These are phyloP conservation scores for Nemania diffusa DNA, from an alignment of 2,329 filamentous ascomycete genomes.

Conservation along the genomic window DNA sequence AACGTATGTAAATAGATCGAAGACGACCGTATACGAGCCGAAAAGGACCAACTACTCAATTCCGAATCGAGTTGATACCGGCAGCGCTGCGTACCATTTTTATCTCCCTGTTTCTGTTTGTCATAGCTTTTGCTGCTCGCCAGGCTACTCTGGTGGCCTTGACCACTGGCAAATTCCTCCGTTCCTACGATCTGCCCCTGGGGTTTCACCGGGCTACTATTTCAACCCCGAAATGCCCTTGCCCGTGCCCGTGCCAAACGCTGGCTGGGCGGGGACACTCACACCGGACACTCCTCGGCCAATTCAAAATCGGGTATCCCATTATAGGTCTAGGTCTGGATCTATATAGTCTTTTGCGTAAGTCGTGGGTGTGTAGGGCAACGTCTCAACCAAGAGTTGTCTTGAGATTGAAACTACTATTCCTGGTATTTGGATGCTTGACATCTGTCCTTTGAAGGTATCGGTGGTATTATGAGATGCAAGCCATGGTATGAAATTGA, in stretches of 20 bases:
- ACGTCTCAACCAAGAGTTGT: neutral
- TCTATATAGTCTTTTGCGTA: conserved; percentile 23
- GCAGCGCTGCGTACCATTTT: conserved; percentile 32
- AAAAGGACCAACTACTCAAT: conserved; percentile 8
- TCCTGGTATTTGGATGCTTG: neutral
- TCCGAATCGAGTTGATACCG: conserved; percentile 6
- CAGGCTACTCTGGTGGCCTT: neutral
- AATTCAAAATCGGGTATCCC: conserved; percentile 18
- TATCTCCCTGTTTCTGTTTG: conserved; percentile 34
- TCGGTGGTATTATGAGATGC: neutral
- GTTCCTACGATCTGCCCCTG: conserved; percentile 7
- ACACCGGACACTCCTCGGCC: conserved; percentile 14
- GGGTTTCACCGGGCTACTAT: neutral
- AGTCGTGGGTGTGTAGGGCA: neutral
- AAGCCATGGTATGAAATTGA: neutral
- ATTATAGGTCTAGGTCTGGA: conserved; percentile 29
- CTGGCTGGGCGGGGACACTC: conserved; percentile 24
- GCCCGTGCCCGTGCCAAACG: neutral
- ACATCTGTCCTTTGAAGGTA: neutral
- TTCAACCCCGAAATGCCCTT: neutral
- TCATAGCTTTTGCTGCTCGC: conserved; percentile 19
- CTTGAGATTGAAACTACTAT: conserved; percentile 7
- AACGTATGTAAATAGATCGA: conserved; percentile 9
- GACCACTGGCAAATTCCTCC: neutral
- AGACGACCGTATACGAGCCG: conserved; percentile 28